Evolutionary conservation across 495 filamentous ascomycete species (phyloP), one percentile per base, ranked within the genome.

Genomic region (Trichodelitschia bisporula): DNA sequence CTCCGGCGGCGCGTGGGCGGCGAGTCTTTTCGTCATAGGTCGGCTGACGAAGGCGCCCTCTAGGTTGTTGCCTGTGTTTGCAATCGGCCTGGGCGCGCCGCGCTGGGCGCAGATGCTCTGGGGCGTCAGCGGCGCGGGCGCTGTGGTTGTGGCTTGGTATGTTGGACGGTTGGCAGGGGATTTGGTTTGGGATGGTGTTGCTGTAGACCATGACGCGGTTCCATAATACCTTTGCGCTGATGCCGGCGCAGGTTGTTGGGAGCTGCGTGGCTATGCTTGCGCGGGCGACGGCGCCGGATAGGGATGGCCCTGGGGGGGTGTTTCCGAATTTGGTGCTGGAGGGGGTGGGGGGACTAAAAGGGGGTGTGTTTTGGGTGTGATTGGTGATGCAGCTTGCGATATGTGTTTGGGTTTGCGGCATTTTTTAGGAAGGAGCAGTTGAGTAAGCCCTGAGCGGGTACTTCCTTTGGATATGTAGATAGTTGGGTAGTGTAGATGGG

Each of bases 341-440:
- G 3, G 29, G 48, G 17, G 28, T 27, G 24, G 45, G 53, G 11
- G 61, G 66, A 3, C 33, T 74, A 16, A 56, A 47, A 1, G 62
- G 64, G 32, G 54, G 59, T 15, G 65, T 57, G 51, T 79, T 78
- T 42, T 80, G 72, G 70, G 48, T 74, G 36, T 64, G 59, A 16
- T 38, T 77, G 4, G 26, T 60, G 2, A 54, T 62, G 30, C 74
- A 80, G 44, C 37, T 70, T 29, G 45, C 61, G 15, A 65, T 78
- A 33, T 72, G 68, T 38, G 45, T 64, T 26, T n/a, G 69, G 71
- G 1, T 77, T 70, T 49, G 59, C 71, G 28, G 51, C 62, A 42
- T 74, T 72, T 51, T 77, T 75, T 57, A 54, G 71, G 19, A 73
- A 70, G 53, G 71, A 74, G 46, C 70, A 75, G 44, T 58, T 75